Evolutionary conservation across 805 yeast genomes (phyloP).

Genomic region (Kluyveromyces siamensis): DNA sequence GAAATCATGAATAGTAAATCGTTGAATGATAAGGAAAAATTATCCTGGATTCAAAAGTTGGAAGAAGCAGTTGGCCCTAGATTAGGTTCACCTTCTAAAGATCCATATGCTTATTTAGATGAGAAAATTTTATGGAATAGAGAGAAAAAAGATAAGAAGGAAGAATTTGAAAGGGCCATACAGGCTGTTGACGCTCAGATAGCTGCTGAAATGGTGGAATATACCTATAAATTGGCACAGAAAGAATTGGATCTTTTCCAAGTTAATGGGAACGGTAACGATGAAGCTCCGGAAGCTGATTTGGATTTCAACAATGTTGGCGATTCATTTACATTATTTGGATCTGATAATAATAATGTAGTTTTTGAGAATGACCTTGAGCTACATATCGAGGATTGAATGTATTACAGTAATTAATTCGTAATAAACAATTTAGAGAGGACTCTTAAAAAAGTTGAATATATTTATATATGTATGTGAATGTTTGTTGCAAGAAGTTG

Average conservation of each 20-base stretch:
- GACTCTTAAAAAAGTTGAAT: no score
- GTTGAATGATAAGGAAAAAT: slow-evolving; percentile 9
- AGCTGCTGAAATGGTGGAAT: slow-evolving; percentile 9
- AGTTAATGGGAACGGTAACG: slow-evolving; percentile 1
- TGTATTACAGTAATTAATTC: background rate
- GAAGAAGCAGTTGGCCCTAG: slow-evolving; percentile 9
- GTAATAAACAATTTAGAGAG: no score
- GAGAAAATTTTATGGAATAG: slow-evolving; percentile 16
- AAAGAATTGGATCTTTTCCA: slow-evolving; percentile 8
- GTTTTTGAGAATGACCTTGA: slow-evolving; percentile 2
- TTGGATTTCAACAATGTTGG: slow-evolving; percentile 4
- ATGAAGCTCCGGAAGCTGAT: background rate
- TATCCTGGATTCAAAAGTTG: slow-evolving; percentile 8
- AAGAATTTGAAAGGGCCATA: slow-evolving; percentile 2
- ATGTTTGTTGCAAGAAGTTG: no score
- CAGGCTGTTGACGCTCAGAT: slow-evolving; percentile 5
- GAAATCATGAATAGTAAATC: slow-evolving; percentile 16
- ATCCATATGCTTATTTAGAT: slow-evolving; percentile 16
- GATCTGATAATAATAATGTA: background rate
- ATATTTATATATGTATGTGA: no score
- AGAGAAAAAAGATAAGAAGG: slow-evolving; percentile 4
- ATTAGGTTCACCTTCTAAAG: slow-evolving; percentile 19
- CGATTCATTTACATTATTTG: slow-evolving; percentile 3
- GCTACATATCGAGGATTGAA: background rate
- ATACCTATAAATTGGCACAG: slow-evolving; percentile 6